phyloP scores from a whole-genome alignment of 768 basidiomycete genomes.

The Psilocybe subaeruginosa region DNA sequence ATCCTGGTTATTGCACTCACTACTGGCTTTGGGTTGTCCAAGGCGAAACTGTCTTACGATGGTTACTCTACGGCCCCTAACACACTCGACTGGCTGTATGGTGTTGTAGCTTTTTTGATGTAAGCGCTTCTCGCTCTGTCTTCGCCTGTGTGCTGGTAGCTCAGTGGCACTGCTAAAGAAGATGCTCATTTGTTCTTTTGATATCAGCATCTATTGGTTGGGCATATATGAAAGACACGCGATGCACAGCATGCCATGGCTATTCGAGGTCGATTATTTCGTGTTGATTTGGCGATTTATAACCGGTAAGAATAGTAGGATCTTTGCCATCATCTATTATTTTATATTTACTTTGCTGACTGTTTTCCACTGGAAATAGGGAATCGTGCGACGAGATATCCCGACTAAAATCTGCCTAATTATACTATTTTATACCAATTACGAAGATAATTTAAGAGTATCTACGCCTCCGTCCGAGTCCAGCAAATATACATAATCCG shows the following conservation, averaged over 20 bases:
- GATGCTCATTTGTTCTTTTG: not conserved
- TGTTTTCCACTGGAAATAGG: not conserved
- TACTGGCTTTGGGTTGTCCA: slow-evolving; percentile 26
- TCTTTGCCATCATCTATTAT: not conserved
- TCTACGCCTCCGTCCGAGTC: too few relatives aligned
- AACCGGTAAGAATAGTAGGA: not conserved
- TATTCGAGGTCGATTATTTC: slow-evolving; percentile 27
- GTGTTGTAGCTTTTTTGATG: slow-evolving; percentile 29
- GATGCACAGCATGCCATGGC: slow-evolving; percentile 24
- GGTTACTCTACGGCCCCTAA: slow-evolving; percentile 29
- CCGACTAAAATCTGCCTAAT: not conserved
- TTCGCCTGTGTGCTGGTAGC: not conserved
- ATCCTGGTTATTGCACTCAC: slow-evolving; percentile 26
- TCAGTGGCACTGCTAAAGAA: not conserved
- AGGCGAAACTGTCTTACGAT: slow-evolving; percentile 27
- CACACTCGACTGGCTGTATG: slow-evolving; percentile 31
- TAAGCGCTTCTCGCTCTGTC: slow-evolving; percentile 16
- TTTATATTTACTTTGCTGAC: not conserved
- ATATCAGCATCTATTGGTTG: slow-evolving; percentile 29
- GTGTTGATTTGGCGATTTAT: slow-evolving; percentile 11
- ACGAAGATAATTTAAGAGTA: too few relatives aligned
- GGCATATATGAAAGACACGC: slow-evolving; percentile 31
- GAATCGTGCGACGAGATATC: not conserved
- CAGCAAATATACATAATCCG: not conserved
- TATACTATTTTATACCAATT: too few relatives aligned